Percentiles rank a stretch among this genome's conserved stretches.
phyloP scores from a whole-genome alignment of 768 basidiomycete species.

The Sistotremastrum suecicum region DNA sequence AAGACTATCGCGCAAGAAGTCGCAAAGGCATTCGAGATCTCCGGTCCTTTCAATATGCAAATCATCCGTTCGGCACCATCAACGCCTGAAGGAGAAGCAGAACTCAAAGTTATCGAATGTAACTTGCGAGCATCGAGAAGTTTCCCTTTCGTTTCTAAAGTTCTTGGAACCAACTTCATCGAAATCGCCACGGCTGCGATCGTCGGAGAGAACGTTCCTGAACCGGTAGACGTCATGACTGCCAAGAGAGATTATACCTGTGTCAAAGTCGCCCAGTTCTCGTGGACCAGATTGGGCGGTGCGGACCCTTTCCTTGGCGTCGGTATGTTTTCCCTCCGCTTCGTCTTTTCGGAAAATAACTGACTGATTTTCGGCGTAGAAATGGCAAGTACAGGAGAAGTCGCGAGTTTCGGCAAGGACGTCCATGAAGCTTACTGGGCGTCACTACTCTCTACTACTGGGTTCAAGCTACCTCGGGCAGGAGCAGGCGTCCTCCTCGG shows the following conservation, averaged over 20 bases:
- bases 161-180: slow-evolving; percentile 94
- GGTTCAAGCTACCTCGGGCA: slow-evolving; percentile 80
- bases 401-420: slow-evolving; percentile 89
- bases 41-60: slow-evolving; percentile 99
- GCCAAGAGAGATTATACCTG: slow-evolving; percentile 81
- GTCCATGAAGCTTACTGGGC: slow-evolving; percentile 95
- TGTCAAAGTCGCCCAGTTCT: slow-evolving; percentile 97
- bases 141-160: slow-evolving; percentile 99
- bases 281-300: slow-evolving; percentile 91
- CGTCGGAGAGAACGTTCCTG: slow-evolving; percentile 72
- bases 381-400: slow-evolving; percentile 98
- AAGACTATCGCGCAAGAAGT: slow-evolving; percentile 94
- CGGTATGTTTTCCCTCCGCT: slow-evolving; percentile 34
- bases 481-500: slow-evolving; percentile 86
- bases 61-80: slow-evolving; percentile 72
- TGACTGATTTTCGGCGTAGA: slow-evolving; percentile 29
- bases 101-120: slow-evolving; percentile 97
- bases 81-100: slow-evolving; percentile 35
- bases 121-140: slow-evolving; percentile 95
- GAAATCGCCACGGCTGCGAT: slow-evolving; percentile 86
- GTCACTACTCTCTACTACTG: slow-evolving; percentile 86
- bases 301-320: slow-evolving; percentile 96
- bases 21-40: slow-evolving; percentile 87
- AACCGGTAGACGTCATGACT: slow-evolving; percentile 84
- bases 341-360: neutral